phyloP scores from a whole-genome alignment of 306 rosid species.

The Vicia sativa region DNA sequence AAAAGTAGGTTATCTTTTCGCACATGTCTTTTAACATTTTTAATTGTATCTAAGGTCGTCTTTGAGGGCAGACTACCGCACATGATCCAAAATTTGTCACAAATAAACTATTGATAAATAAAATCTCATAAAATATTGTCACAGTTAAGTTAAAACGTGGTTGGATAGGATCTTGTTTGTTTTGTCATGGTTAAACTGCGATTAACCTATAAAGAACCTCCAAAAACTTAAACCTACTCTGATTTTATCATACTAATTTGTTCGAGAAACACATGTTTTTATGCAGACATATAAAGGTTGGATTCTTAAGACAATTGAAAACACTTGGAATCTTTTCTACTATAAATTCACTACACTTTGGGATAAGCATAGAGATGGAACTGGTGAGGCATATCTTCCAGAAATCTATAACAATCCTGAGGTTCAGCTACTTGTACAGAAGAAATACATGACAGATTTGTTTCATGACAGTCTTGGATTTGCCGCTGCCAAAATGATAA shows the following conservation, averaged over 20 bases:
- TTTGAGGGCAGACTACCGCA: no score
- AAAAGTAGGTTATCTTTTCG: constrained; percentile 47
- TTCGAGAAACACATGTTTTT: constrained; percentile 18
- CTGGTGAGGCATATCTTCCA: constrained; percentile 87
- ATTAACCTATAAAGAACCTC: no score
- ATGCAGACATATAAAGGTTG: constrained; percentile 77
- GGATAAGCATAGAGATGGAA: constrained; percentile 69
- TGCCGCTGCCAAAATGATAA: constrained; percentile 90
- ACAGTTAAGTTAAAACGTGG: no score
- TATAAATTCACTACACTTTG: constrained; percentile 67
- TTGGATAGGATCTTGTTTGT: no score
- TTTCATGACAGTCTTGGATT: constrained; percentile 85
- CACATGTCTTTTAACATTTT: not conserved
- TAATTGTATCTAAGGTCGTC: no score
- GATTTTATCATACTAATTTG: constrained; percentile 7
- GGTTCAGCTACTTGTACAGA: constrained; percentile 64
- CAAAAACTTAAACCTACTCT: not conserved
- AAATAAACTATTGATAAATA: no score
- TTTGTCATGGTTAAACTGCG: no score
- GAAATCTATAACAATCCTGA: constrained; percentile 67
- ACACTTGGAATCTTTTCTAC: constrained; percentile 72
- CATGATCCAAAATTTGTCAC: no score
- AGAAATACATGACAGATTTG: constrained; percentile 61
- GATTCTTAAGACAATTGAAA: constrained; percentile 79
- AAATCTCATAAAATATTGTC: no score